Percentiles rank a stretch among this genome's conserved stretches.
These are phyloP conservation scores for Claviceps spartinae DNA, from an alignment of 2,329 filamentous ascomycete genomes.

Conservation along the genomic window DNA sequence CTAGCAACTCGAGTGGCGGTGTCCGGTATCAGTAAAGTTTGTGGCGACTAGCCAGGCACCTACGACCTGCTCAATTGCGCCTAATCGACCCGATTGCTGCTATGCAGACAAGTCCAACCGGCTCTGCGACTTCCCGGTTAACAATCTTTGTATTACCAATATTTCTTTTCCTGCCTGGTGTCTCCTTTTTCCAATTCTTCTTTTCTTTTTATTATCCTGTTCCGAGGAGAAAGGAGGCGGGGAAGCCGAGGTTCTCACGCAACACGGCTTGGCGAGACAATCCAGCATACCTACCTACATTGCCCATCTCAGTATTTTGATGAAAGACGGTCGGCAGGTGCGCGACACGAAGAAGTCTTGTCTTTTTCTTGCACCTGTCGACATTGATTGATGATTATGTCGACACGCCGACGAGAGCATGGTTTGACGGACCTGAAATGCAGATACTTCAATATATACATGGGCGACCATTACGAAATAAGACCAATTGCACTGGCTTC, in stretches of 20 bases:
- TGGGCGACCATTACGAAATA: slow-evolving; percentile 27
- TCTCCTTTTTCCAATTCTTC: not conserved
- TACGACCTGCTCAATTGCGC: not conserved
- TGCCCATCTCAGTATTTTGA: slow-evolving; percentile 2
- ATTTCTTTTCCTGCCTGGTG: not conserved
- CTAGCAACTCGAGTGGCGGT: slow-evolving; percentile 20
- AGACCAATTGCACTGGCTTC: slow-evolving; percentile 19
- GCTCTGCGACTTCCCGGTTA: not conserved
- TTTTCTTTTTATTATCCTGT: not conserved
- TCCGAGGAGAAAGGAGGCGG: not conserved
- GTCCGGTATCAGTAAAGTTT: slow-evolving; percentile 24
- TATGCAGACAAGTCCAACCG: not conserved
- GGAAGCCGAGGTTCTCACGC: not conserved
- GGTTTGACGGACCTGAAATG: slow-evolving; percentile 26
- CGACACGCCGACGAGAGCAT: slow-evolving; percentile 22
- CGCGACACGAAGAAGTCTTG: not conserved
- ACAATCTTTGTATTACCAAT: slow-evolving; percentile 4
- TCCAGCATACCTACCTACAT: slow-evolving; percentile 5
- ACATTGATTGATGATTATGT: slow-evolving; percentile 27
- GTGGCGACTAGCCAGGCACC: not conserved
- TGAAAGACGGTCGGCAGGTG: slow-evolving; percentile 7
- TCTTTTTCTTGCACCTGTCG: not conserved
- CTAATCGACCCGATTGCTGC: not conserved
- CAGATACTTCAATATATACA: slow-evolving; percentile 25
- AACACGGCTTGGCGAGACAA: not conserved